phyloP scores from a whole-genome alignment of 257 asterid genomes.

The Voacanga thouarsii region DNA sequence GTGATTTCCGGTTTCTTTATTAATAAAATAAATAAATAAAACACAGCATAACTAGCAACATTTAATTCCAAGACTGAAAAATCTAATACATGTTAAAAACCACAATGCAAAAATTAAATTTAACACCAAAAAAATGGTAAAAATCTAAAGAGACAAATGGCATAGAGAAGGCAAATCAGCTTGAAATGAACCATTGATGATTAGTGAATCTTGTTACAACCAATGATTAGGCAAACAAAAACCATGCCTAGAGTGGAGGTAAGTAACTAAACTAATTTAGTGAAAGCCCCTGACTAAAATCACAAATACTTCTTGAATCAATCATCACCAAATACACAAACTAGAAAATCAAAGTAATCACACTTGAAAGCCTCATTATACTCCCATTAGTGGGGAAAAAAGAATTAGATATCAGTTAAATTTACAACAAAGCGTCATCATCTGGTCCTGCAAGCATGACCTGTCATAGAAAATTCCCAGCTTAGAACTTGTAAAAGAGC shows the following conservation, averaged over 20 bases:
- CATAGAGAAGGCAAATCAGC: conserved; percentile 19
- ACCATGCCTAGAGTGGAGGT: conserved; percentile 59
- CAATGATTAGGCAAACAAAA: conserved; percentile 67
- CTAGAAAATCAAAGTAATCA: conserved; percentile 26
- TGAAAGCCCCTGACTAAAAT: conserved; percentile 28
- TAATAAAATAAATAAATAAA: too few species aligned
- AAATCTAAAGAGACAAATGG: neutral
- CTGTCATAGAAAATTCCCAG: conserved; percentile 30
- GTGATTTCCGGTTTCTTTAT: too few species aligned
- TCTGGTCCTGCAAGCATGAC: conserved; percentile 96
- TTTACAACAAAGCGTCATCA: conserved; percentile 79
- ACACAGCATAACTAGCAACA: too few species aligned
- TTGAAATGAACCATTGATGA: conserved; percentile 35
- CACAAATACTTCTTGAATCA: conserved; percentile 14
- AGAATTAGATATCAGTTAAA: conserved; percentile 35
- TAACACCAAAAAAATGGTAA: too few species aligned
- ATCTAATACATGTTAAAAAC: too few species aligned
- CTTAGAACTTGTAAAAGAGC: conserved; percentile 1
- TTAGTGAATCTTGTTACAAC: conserved; percentile 54
- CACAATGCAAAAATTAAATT: too few species aligned
- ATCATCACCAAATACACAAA: conserved; percentile 28
- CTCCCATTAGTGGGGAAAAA: conserved; percentile 26
- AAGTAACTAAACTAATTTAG: conserved; percentile 27
- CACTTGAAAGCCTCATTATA: conserved; percentile 30
- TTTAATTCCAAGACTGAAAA: too few species aligned